Conservation (phyloP, 2,329 filamentous ascomycete genomes). For the Venturia oleaginea region DNA sequence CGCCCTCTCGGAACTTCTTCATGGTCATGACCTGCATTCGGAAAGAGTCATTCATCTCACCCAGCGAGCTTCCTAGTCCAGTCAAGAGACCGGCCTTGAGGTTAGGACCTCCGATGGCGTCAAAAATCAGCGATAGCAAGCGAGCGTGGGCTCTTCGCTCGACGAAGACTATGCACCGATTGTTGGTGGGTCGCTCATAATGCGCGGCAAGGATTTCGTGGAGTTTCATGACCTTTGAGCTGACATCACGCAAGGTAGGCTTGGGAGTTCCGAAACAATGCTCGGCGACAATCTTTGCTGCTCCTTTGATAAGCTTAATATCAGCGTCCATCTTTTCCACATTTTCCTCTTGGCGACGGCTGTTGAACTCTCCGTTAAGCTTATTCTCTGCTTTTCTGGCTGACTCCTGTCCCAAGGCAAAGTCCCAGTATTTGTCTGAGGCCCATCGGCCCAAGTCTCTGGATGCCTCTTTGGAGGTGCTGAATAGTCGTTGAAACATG, state of each 20-base stretch:
- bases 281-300: slow-evolving; percentile 45
- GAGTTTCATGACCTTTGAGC: slow-evolving; percentile 63
- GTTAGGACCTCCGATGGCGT: slow-evolving; percentile 46
- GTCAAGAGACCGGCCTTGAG: slow-evolving; percentile 57
- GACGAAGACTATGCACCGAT: slow-evolving; percentile 82
- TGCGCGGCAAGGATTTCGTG: slow-evolving; percentile 50
- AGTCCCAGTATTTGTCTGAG: slow-evolving; percentile 70
- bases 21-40: slow-evolving; percentile 67
- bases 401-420: slow-evolving; percentile 56
- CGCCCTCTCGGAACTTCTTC: slow-evolving; percentile 50
- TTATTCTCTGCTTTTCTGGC: slow-evolving; percentile 51
- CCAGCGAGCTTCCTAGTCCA: slow-evolving; percentile 30
- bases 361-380: slow-evolving; percentile 34
- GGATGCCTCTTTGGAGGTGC: slow-evolving; percentile 48
- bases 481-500: slow-evolving; percentile 48
- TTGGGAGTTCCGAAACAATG: slow-evolving; percentile 38
- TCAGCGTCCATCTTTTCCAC: slow-evolving; percentile 42
- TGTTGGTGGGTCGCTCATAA: slow-evolving; percentile 49
- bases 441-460: slow-evolving; percentile 73
- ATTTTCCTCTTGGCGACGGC: slow-evolving; percentile 15
- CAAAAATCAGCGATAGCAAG: slow-evolving; percentile 61
- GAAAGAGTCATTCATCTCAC: slow-evolving; percentile 57
- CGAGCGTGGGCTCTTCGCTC: slow-evolving; percentile 68
- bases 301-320: slow-evolving; percentile 49
- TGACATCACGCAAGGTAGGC: slow-evolving; percentile 42